phyloP scores from a whole-genome alignment of 2,329 filamentous ascomycete genomes.

The Exutisphaerella laricina region DNA sequence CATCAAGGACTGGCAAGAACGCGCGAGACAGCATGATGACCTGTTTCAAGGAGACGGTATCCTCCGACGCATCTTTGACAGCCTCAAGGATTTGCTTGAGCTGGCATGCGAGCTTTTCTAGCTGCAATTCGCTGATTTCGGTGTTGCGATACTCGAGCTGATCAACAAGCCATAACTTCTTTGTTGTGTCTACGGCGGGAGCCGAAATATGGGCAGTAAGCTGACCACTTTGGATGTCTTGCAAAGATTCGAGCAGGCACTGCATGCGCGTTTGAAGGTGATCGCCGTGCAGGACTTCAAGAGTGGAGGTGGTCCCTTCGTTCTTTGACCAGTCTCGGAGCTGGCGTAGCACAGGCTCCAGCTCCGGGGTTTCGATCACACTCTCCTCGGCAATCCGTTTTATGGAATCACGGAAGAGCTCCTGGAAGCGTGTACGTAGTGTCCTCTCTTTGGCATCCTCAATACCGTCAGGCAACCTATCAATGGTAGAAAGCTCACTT shows the following conservation, averaged over 20 bases:
- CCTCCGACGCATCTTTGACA: neutral
- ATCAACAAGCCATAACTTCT: slow-evolving; percentile 53
- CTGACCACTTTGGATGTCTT: no score
- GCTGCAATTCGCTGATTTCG: neutral
- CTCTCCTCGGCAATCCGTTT: slow-evolving; percentile 1
- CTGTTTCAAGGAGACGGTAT: neutral
- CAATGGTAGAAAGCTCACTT: neutral
- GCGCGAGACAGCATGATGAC: slow-evolving; percentile 5
- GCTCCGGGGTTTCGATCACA: slow-evolving; percentile 14
- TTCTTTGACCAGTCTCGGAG: no score
- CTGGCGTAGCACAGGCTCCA: slow-evolving; percentile 23
- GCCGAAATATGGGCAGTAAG: no score
- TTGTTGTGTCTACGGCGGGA: no score
- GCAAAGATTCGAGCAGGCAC: no score
- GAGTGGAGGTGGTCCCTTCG: no score
- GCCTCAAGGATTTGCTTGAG: neutral
- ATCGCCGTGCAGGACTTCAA: no score
- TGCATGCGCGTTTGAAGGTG: no score
- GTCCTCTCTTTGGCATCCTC: neutral
- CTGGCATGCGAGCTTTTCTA: neutral
- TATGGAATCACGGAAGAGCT: neutral
- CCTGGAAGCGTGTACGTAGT: neutral
- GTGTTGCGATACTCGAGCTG: slow-evolving; percentile 6
- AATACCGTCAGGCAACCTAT: neutral
- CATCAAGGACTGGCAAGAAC: slow-evolving; percentile 64